Percentiles rank a stretch among this genome's conserved stretches.
These are phyloP conservation scores for Talaromyces sp. DNA, from an alignment of 2,329 filamentous ascomycete species.

Conservation along the genomic window DNA sequence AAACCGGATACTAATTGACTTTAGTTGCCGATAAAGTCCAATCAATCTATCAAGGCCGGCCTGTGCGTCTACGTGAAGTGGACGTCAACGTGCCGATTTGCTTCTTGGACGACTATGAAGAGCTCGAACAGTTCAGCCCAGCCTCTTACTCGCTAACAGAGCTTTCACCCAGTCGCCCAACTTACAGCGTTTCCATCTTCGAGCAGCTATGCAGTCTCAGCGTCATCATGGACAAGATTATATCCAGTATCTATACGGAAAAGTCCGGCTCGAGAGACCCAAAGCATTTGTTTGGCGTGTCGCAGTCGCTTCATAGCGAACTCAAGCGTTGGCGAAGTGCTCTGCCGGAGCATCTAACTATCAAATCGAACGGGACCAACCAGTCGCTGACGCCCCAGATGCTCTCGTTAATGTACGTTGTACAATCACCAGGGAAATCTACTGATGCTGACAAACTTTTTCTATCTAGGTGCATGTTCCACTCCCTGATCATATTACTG, in stretches of 20 bases:
- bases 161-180: background rate
- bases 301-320: background rate
- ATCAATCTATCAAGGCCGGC: slow-evolving; percentile 7
- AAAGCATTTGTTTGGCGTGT: background rate
- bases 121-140: slow-evolving; percentile 6
- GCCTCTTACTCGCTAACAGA: background rate
- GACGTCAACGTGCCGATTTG: slow-evolving; percentile 4
- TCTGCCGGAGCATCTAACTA: slow-evolving; percentile 3
- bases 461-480: slow-evolving; percentile 4
- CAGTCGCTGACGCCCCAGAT: slow-evolving; percentile 4
- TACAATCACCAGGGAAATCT: background rate
- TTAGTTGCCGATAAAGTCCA: slow-evolving; percentile 7
- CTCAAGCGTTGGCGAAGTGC: slow-evolving; percentile 1
- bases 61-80: slow-evolving; percentile 1
- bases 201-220: slow-evolving; percentile 5
- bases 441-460: background rate
- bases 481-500: slow-evolving; percentile 15
- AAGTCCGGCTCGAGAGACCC: slow-evolving; percentile 1
- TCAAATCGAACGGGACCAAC: background rate
- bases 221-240: slow-evolving; percentile 8
- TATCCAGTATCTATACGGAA: slow-evolving; percentile 4
- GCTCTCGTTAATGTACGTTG: slow-evolving; percentile 5
- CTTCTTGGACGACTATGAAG: slow-evolving; percentile 9
- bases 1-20: background rate
- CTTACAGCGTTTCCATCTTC: slow-evolving; percentile 6